Percentiles rank a stretch among this genome's conserved stretches.
These are phyloP conservation scores for Ogataea haglerorum DNA, from an alignment of 805 yeast species.

Conservation along the genomic window DNA sequence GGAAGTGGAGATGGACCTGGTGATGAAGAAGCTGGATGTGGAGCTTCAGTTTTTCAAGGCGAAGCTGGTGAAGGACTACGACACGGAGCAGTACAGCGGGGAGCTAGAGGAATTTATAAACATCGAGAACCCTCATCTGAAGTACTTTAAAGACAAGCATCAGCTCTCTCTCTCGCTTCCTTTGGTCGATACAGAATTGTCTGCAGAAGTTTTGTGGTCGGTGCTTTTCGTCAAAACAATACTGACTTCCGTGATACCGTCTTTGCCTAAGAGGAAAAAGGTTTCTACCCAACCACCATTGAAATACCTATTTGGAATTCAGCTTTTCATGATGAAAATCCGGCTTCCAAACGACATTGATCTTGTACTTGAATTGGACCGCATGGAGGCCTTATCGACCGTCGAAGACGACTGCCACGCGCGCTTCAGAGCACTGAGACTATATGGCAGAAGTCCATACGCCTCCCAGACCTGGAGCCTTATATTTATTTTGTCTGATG, in stretches of 20 bases:
- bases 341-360: constrained; percentile 28
- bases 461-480: constrained; percentile 27
- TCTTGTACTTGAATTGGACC: constrained; percentile 29
- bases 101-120: constrained; percentile 12
- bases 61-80: constrained; percentile 23
- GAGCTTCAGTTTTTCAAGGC: constrained; percentile 10
- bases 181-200: constrained; percentile 23
- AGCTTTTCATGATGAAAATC: constrained; percentile 23
- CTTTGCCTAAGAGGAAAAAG: background rate
- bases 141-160: constrained; percentile 14
- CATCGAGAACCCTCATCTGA: constrained; percentile 11
- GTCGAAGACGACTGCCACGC: constrained; percentile 12
- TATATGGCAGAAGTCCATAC: constrained; percentile 30
- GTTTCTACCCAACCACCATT: constrained; percentile 1
- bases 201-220: constrained; percentile 34
- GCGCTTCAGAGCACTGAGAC: constrained; percentile 25
- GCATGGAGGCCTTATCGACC: constrained; percentile 24
- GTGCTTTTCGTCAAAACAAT: constrained; percentile 25
- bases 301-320: constrained; percentile 22
- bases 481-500: constrained; percentile 21
- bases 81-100: constrained; percentile 9
- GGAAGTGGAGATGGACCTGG: constrained; percentile 3
- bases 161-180: constrained; percentile 25
- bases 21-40: constrained; percentile 5
- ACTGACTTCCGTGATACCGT: constrained; percentile 14